Base-by-base conservation (phyloP, 164 flowering plant species). In the Sextonia rubra region DNA sequence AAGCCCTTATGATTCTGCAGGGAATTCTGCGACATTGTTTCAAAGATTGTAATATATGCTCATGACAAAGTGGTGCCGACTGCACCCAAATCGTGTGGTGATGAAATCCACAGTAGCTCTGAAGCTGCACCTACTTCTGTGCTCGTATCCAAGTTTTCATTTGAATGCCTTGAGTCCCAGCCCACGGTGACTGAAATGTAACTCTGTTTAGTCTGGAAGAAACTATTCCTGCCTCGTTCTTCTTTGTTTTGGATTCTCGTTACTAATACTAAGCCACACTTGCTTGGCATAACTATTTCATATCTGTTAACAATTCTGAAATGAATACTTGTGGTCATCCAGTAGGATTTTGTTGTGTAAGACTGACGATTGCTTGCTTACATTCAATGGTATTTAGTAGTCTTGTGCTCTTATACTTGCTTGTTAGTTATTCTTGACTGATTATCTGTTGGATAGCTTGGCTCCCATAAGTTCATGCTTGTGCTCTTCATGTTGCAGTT, bases 1-100 rank as follows among this genome's bases (percentile, higher is more conserved):
- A 24, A 25, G 61, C 64, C 29, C 3, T 44, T 47, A 29, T 69
- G 14, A 3, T n/a, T 79, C 58, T 64, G 81, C 88, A 93, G 98
- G 73, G 98, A 91, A 63, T 93, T 93, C 77, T 91, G 96, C 62
- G 72, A 83, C 27, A 83, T 86, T 69, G 98, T 85, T 23, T 78
- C 86, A 56, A 92, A 94, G 86, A 91, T 92, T 69, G 90, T 86
- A 60, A 86, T 92, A 66, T 84, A 87, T 74, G 90, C 94, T 24
- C 80, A 82, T 71, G 97, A 88, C 73, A 94, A 93, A 81, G 95
- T 90, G 76, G 91, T 89, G 85, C 91, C 88, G 83, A 80, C 89
- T 89, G 86, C 82, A 0, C 64, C 69, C 2, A 94, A 90, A 25
- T 74, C 83, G 77, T 78, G 69, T 74, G 86, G 86, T 30, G 94